phyloP scores from a whole-genome alignment of 2,329 filamentous ascomycete genomes.

The Ceratocystis cacaofunesta region DNA sequence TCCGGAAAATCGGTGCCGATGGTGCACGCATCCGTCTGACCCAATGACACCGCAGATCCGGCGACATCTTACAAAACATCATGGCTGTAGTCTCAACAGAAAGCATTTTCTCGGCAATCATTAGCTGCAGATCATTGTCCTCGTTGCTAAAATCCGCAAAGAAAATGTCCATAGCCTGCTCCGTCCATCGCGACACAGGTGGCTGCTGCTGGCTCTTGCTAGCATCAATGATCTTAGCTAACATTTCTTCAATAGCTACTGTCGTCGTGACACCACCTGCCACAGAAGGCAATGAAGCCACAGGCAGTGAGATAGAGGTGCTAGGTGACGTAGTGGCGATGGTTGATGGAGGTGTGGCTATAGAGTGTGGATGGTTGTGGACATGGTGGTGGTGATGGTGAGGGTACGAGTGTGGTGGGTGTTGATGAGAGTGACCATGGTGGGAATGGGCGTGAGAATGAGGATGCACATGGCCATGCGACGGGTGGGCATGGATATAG shows the following conservation, averaged over 20 bases:
- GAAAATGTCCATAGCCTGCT: slow-evolving; percentile 44
- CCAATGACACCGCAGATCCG: slow-evolving; percentile 39
- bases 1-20: neutral
- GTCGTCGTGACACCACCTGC: neutral
- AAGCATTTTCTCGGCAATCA: slow-evolving; percentile 43
- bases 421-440: neutral
- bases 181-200: slow-evolving; percentile 35
- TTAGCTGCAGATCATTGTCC: slow-evolving; percentile 43
- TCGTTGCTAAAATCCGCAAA: slow-evolving; percentile 44
- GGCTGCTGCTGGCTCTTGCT: slow-evolving; percentile 24
- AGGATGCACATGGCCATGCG: neutral
- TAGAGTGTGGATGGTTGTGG: neutral
- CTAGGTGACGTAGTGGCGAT: slow-evolving; percentile 8
- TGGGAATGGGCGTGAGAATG: neutral
- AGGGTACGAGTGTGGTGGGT: neutral
- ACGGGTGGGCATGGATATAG: neutral
- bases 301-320: slow-evolving; percentile 1
- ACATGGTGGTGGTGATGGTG: neutral
- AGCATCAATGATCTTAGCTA: slow-evolving; percentile 27
- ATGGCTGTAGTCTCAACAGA: slow-evolving; percentile 46
- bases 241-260: slow-evolving; percentile 22
- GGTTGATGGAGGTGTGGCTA: slow-evolving; percentile 10
- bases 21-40: slow-evolving; percentile 26
- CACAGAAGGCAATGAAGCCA: neutral
- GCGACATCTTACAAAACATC: slow-evolving; percentile 47